Base-by-base conservation (phyloP, 2,329 filamentous ascomycete genomes). In the Beauveria asiatica region DNA sequence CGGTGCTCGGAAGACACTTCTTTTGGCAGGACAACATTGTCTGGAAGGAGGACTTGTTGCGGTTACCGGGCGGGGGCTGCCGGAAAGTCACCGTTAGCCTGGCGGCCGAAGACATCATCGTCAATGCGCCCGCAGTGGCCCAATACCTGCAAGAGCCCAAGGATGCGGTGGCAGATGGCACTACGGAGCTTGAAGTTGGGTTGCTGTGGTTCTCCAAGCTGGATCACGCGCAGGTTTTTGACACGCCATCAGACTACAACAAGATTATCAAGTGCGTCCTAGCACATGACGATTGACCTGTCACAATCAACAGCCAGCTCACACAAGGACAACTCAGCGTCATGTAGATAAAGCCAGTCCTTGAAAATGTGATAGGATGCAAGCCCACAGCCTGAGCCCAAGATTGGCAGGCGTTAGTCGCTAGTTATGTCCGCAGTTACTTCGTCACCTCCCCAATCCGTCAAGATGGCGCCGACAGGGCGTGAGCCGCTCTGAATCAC, bases 11-110 rank as follows among this genome's bases (percentile, higher is more conserved):
- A 0, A 75, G 87, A 3, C 80, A 85, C 65, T 89, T 90, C 72
- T 89, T 88, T 72, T 90, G 87, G 88, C 78, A 78, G 27, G 80
- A 89, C 65, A 89, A 87, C 64, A 83, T 88, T 44, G 72, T 88
- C 8, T 90, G 87, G 87, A 84, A 83, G 65, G 83, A 89, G 52
- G 84, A 88, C 62, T 70, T 89, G 50, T 63, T 79, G 41, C 61
- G 50, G 0, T 62, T 58, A 45, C 48, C 45, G 62, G 51, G 63
- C 57, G 61, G 4, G 64, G 63, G 6, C 58, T 57, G 63, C 62
- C 69, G 75, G 41, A 72, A 68, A 41, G 79, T 85, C 11, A 84
- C 82, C 0, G 83, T 88, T 0, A 80, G 76, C 60, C 73, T 89
- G 25, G 77, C 81, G 7, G 83, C 80, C 9, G 74, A 77, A 57